Evolutionary conservation across 495 filamentous ascomycete genomes (phyloP).

Genomic region (Trichoderma gamsii): DNA sequence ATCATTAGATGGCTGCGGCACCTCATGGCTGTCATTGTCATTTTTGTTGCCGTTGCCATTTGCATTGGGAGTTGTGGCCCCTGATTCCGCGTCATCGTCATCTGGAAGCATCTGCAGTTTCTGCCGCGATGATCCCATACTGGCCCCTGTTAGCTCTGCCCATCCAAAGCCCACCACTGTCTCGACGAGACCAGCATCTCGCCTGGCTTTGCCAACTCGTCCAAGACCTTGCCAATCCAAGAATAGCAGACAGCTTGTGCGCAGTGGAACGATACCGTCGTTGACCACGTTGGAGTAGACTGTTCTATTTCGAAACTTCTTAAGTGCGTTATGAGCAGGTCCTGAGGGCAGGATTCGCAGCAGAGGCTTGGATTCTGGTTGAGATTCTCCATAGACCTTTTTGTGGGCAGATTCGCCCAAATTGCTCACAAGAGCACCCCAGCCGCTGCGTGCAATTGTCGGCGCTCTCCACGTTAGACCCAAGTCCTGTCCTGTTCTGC

Average conservation of each 20-base stretch:
- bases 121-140: slow-evolving; percentile 29
- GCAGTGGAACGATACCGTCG: slow-evolving; percentile 90
- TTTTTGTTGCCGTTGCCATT: slow-evolving; percentile 17
- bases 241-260: slow-evolving; percentile 94
- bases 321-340: slow-evolving; percentile 79
- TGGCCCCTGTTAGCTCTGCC: slow-evolving; percentile 86
- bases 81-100: slow-evolving; percentile 25
- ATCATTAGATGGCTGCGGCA: slow-evolving; percentile 54
- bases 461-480: slow-evolving; percentile 91
- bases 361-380: slow-evolving; percentile 80
- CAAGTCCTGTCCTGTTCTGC: slow-evolving; percentile 88
- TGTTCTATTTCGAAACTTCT: slow-evolving; percentile 84
- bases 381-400: slow-evolving; percentile 56
- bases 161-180: slow-evolving; percentile 91
- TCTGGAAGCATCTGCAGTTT: slow-evolving; percentile 24
- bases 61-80: neutral
- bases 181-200: slow-evolving; percentile 86
- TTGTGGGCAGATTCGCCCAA: slow-evolving; percentile 59
- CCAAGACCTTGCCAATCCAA: slow-evolving; percentile 93
- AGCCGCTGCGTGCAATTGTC: slow-evolving; percentile 73
- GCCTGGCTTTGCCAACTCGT: slow-evolving; percentile 85
- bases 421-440: slow-evolving; percentile 78
- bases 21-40: slow-evolving; percentile 33
- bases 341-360: slow-evolving; percentile 87
- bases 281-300: slow-evolving; percentile 98